phyloP scores from a whole-genome alignment of 805 yeast genomes.

The Kregervanrija pseudodelftensis region DNA sequence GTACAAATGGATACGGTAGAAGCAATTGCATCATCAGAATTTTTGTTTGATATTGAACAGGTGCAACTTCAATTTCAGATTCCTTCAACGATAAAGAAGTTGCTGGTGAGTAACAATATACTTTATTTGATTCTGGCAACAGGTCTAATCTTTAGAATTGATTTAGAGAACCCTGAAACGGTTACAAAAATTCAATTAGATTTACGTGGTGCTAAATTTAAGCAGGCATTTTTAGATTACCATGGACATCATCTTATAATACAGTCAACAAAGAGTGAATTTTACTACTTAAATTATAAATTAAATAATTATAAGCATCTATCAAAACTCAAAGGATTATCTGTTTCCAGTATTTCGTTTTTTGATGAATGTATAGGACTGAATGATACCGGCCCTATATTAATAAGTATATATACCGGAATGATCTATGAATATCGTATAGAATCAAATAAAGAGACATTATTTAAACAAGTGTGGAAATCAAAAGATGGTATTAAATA shows the following conservation, averaged over 20 bases:
- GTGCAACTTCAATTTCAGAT: slow-evolving; percentile 30
- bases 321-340: slow-evolving; percentile 38
- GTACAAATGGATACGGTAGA: slow-evolving; percentile 15
- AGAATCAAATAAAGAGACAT: slow-evolving; percentile 38
- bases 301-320: slow-evolving; percentile 36
- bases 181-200: slow-evolving; percentile 37
- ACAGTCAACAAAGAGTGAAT: slow-evolving; percentile 38
- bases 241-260: slow-evolving; percentile 46
- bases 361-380: slow-evolving; percentile 18
- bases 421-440: slow-evolving; percentile 38
- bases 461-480: slow-evolving; percentile 36
- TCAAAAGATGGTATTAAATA: slow-evolving; percentile 12
- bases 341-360: slow-evolving; percentile 37
- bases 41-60: slow-evolving; percentile 22
- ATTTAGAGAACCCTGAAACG: slow-evolving; percentile 56
- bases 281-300: slow-evolving; percentile 39
- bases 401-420: slow-evolving; percentile 45
- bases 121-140: slow-evolving; percentile 46
- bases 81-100: slow-evolving; percentile 32
- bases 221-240: slow-evolving; percentile 40
- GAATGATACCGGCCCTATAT: slow-evolving; percentile 36
- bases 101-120: slow-evolving; percentile 49
- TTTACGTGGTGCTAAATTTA: slow-evolving; percentile 19
- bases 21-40: not conserved
- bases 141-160: slow-evolving; percentile 55